These are phyloP conservation scores for Scedosporium dehoogii DNA, from an alignment of 2,329 filamentous ascomycete genomes.

Conservation along the genomic window DNA sequence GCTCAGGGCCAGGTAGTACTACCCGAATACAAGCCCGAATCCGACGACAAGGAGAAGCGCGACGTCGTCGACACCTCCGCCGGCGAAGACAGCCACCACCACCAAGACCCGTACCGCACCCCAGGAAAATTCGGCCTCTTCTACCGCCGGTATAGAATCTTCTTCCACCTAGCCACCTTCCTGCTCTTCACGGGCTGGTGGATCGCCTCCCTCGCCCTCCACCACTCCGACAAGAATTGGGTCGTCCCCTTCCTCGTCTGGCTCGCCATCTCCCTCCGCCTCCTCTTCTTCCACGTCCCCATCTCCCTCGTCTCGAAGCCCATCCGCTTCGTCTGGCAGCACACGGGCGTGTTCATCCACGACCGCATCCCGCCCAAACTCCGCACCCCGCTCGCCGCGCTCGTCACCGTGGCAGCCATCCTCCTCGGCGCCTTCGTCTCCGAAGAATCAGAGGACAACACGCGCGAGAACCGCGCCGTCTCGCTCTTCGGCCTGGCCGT, in stretches of 20 bases:
- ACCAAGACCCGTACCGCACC: slow-evolving; percentile 13
- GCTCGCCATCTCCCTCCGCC: slow-evolving; percentile 61
- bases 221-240: slow-evolving; percentile 68
- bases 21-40: slow-evolving; percentile 20
- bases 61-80: slow-evolving; percentile 20
- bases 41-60: slow-evolving; percentile 29
- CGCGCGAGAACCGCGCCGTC: slow-evolving; percentile 66
- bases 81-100: slow-evolving; percentile 12
- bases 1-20: slow-evolving; percentile 14
- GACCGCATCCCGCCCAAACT: slow-evolving; percentile 51
- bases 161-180: slow-evolving; percentile 36
- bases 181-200: slow-evolving; percentile 53
- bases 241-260: slow-evolving; percentile 75
- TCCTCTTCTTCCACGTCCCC: slow-evolving; percentile 66
- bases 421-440: slow-evolving; percentile 70
- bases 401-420: slow-evolving; percentile 59
- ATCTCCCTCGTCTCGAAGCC: slow-evolving; percentile 56
- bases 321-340: slow-evolving; percentile 57
- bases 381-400: slow-evolving; percentile 46
- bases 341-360: slow-evolving; percentile 49
- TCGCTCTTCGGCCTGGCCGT: slow-evolving; percentile 70
- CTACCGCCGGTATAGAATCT: slow-evolving; percentile 34
- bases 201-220: slow-evolving; percentile 64
- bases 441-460: slow-evolving; percentile 64
- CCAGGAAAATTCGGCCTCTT: slow-evolving; percentile 20